Evolutionary conservation across 2,329 filamentous ascomycete genomes (phyloP).

Genomic region (Whalleya microplaca): DNA sequence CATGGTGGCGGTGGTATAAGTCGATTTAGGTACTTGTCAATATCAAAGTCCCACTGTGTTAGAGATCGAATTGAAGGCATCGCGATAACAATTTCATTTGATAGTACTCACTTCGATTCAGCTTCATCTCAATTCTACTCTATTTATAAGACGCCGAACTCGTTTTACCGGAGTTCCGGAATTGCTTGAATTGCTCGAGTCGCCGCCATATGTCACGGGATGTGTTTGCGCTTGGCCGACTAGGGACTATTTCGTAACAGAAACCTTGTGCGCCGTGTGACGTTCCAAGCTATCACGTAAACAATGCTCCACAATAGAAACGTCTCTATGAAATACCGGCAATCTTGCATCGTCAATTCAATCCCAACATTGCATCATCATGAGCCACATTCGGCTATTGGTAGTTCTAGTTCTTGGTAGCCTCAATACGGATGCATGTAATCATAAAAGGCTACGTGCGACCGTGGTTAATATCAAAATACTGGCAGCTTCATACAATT

Average conservation of each 20-base stretch:
- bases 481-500: no score
- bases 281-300: neutral
- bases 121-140: no score
- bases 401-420: no score
- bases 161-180: neutral
- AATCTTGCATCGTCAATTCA: neutral
- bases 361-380: neutral
- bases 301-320: neutral
- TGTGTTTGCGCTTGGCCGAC: neutral
- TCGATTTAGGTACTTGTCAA: slow-evolving; percentile 77
- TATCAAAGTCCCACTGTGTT: slow-evolving; percentile 63
- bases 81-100: neutral
- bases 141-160: no score
- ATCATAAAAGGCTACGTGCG: no score
- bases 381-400: no score
- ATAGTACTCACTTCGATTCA: neutral
- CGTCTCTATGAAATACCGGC: neutral
- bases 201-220: neutral
- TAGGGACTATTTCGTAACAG: neutral
- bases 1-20: slow-evolving; percentile 69
- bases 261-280: neutral
- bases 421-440: no score
- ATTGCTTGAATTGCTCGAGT: neutral
- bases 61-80: neutral
- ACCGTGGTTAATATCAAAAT: no score